phyloP scores from a whole-genome alignment of 768 basidiomycete genomes.

The Boletus reticuloceps region DNA sequence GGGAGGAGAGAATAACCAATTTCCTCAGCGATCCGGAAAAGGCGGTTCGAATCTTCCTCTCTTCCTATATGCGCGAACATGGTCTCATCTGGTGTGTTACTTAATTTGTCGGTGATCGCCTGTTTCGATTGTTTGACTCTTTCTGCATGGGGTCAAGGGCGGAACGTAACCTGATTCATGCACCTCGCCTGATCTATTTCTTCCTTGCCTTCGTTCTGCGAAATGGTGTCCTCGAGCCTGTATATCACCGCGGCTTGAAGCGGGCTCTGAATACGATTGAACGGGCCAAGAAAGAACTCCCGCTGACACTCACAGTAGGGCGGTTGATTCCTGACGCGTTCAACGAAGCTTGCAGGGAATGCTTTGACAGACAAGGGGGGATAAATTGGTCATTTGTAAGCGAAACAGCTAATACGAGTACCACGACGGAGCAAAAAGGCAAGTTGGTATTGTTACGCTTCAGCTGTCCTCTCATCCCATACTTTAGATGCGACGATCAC shows the following conservation, averaged over 20 bases:
- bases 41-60: constrained; percentile 61
- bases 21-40: constrained; percentile 66
- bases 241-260: constrained; percentile 44
- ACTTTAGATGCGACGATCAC: constrained; percentile 12
- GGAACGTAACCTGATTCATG: constrained; percentile 45
- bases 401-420: background rate
- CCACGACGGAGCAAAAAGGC: constrained; percentile 8
- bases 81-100: constrained; percentile 65
- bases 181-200: constrained; percentile 56
- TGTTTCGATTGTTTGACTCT: background rate
- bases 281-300: constrained; percentile 42
- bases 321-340: constrained; percentile 43
- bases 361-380: constrained; percentile 49
- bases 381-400: constrained; percentile 31
- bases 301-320: constrained; percentile 39
- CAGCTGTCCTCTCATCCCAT: constrained; percentile 4
- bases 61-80: constrained; percentile 63
- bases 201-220: constrained; percentile 62
- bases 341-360: constrained; percentile 44
- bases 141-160: constrained; percentile 31
- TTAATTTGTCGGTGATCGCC: background rate
- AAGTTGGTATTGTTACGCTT: background rate
- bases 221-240: constrained; percentile 50
- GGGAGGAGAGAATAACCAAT: constrained; percentile 42
- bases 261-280: constrained; percentile 44